Evolutionary conservation across 305 asterid genomes (phyloP), one percentile per base, ranked within the genome.

Genomic region (Fraxinus ornus): DNA sequence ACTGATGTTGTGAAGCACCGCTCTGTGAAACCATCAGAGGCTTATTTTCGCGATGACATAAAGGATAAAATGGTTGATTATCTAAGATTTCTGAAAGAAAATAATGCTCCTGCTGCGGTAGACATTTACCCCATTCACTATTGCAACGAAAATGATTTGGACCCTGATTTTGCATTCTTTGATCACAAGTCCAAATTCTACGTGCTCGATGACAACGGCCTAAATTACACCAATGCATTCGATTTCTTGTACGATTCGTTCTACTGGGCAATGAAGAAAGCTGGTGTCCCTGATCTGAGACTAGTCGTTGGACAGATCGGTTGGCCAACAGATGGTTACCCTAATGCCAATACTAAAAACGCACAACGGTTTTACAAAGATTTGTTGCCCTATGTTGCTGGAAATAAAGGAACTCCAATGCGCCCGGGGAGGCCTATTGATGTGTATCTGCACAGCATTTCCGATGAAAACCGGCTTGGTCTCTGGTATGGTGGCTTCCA

Each of bases 321-420:
- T 0, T 92, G 93, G 96, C 94, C 94, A 1, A 92, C 92, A 0
- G 94, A 92, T 24, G 94, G 93, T 2, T 72, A 7, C 39, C 37
- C 72, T 0, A 80, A 84, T 8, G 93, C 90, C 2, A 83, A 30
- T 35, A 1, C 55, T 7, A 4, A 47, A 0, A 37, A 78, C 0
- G 91, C 93, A 0, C 86, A 84, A 81, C 78, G 90, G 0, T 90
- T 80, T 47, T 84, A 35, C 80, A 85, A 81, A 8, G 30, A 60
- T 21, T 13, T 92, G 5, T 33, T 90, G 7, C 90, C 89, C 1
- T 44, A 9, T 19, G 83, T 88, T 19, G 36, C 57, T 1, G 79
- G 86, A 73, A 80, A 89, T 15, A 82, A 64, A 35, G 96, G 96
- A n/a, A 89, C 96, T 1, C 94, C 93, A 0, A 83, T 80, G 86